Evolutionary conservation across 441 rosid genomes (phyloP).

Genomic region (Gossypium gossypioides): DNA sequence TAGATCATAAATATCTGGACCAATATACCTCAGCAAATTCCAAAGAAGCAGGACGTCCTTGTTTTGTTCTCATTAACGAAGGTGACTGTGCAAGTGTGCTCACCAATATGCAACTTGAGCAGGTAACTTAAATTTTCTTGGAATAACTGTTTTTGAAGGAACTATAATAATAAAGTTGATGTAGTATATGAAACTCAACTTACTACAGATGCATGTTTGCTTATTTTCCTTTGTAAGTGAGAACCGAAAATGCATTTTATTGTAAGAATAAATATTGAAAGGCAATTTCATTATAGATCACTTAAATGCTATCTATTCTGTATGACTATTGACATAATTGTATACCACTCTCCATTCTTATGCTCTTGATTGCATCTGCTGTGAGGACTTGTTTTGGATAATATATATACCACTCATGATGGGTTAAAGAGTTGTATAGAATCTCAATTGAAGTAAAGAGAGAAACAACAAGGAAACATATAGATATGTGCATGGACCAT

Average conservation of each 20-base stretch:
- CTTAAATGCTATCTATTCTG: neutral
- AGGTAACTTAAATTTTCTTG: constrained; percentile 27
- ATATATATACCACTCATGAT: neutral
- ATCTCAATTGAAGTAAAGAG: neutral
- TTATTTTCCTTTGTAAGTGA: neutral
- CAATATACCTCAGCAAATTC: constrained; percentile 12
- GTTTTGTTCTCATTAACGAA: constrained; percentile 22
- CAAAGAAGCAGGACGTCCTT: constrained; percentile 29
- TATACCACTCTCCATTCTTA: neutral
- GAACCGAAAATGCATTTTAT: constrained; percentile 3
- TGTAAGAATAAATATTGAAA: neutral
- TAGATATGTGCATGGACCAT: neutral
- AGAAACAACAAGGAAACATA: neutral
- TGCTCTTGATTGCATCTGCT: neutral
- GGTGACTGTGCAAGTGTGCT: constrained; percentile 17
- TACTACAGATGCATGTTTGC: neutral
- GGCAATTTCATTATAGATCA: neutral
- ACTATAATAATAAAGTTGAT: neutral
- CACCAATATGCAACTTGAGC: constrained; percentile 23
- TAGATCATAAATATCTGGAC: constrained; percentile 11
- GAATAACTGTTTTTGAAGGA: neutral
- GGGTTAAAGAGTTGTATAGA: neutral
- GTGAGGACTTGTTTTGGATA: neutral
- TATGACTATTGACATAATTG: neutral
- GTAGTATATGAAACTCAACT: neutral